Percentiles rank a stretch among this genome's conserved stretches.
Evolutionary conservation across 805 yeast species (phyloP).

Genomic region (Candida ascalaphidarum): DNA sequence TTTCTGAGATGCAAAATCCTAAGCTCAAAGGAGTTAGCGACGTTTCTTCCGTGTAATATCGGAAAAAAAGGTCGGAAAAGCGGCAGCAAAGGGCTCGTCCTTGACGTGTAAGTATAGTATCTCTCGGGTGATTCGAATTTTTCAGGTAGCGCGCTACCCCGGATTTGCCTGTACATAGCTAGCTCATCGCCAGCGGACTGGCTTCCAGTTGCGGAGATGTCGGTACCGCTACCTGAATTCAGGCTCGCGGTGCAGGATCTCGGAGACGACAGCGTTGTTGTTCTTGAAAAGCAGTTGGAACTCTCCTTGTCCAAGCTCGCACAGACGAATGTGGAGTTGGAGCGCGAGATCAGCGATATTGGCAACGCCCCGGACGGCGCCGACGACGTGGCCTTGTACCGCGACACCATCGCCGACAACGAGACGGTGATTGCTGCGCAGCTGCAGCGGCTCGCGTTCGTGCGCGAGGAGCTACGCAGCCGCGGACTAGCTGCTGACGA

Average conservation of each 20-base stretch:
- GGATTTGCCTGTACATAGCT: too few species aligned
- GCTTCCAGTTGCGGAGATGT: not conserved
- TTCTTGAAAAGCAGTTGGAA: slow-evolving; percentile 6
- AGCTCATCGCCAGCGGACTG: slow-evolving; percentile 2
- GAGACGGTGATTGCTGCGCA: slow-evolving; percentile 45
- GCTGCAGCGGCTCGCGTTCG: slow-evolving; percentile 17
- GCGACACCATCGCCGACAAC: slow-evolving; percentile 52
- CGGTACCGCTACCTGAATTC: slow-evolving; percentile 26
- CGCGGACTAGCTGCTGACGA: slow-evolving; percentile 1
- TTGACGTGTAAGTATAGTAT: too few species aligned
- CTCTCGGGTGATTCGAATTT: too few species aligned
- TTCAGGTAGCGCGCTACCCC: too few species aligned
- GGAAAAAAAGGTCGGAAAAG: too few species aligned
- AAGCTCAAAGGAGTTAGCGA: too few species aligned
- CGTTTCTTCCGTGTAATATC: too few species aligned
- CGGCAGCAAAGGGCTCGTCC: too few species aligned
- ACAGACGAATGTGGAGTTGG: slow-evolving; percentile 44
- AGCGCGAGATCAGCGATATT: slow-evolving; percentile 20
- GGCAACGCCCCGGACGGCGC: slow-evolving; percentile 7
- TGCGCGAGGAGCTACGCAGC: not conserved
- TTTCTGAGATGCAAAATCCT: too few species aligned
- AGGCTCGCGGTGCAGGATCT: slow-evolving; percentile 44
- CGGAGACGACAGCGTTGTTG: slow-evolving; percentile 27
- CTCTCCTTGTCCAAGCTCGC: slow-evolving; percentile 38
- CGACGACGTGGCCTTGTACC: slow-evolving; percentile 43